Conservation (phyloP, 192 early-diverging fungal species). For the Backusella parvicylindrica region DNA sequence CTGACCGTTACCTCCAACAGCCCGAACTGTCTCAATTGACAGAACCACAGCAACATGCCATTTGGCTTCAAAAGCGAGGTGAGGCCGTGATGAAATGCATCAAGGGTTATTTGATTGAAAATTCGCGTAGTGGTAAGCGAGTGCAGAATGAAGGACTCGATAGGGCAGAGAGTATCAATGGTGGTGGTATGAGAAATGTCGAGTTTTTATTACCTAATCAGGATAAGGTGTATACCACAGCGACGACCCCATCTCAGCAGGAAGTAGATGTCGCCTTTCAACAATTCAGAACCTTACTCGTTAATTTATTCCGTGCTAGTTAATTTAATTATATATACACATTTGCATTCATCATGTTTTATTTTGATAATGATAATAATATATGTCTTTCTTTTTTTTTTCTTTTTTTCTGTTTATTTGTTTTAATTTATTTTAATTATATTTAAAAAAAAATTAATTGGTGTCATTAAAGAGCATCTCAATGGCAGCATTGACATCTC, state of each 20-base stretch:
- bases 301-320: conserved; percentile 44
- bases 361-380: background rate
- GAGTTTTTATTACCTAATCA: conserved; percentile 51
- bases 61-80: conserved; percentile 42
- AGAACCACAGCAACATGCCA: conserved; percentile 29
- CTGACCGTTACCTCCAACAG: conserved; percentile 34
- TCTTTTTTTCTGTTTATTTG: background rate
- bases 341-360: too few species aligned
- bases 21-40: conserved; percentile 17
- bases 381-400: background rate
- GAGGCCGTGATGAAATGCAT: conserved; percentile 47
- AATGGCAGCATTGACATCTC: conserved; percentile 94
- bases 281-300: conserved; percentile 40
- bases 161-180: conserved; percentile 17
- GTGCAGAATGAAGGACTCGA: conserved; percentile 41
- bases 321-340: conserved; percentile 13
- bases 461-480: conserved; percentile 68
- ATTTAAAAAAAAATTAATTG: conserved; percentile 23
- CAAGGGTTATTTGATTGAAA: conserved; percentile 57
- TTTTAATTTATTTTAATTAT: too few species aligned
- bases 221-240: conserved; percentile 7
- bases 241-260: conserved; percentile 2
- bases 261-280: conserved; percentile 39
- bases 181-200: conserved; percentile 41
- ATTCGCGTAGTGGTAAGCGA: conserved; percentile 43